Conservation (phyloP, 257 asterid genomes). For the Perilla frutescens region DNA sequence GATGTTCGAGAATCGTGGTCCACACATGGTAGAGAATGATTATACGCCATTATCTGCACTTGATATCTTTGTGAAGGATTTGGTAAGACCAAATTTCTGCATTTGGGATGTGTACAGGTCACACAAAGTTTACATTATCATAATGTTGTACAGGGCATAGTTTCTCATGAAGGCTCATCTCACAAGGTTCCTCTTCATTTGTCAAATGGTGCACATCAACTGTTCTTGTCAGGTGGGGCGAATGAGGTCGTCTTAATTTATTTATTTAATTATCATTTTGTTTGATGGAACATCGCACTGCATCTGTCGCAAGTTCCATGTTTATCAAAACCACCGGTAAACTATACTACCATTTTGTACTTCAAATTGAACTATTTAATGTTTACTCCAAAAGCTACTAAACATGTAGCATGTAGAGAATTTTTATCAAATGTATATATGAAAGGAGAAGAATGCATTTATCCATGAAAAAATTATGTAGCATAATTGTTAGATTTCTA, state of each 20-base stretch:
- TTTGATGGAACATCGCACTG: neutral
- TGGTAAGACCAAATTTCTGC: conserved; percentile 60
- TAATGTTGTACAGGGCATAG: conserved; percentile 79
- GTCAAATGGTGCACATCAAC: conserved; percentile 87
- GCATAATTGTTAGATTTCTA: neutral
- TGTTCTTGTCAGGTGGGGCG: conserved; percentile 79
- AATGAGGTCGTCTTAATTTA: conserved; percentile 20
- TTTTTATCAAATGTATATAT: neutral
- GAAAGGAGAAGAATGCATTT: too few species aligned
- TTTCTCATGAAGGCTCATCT: conserved; percentile 84
- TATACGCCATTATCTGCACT: conserved; percentile 97
- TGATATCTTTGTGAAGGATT: conserved; percentile 96
- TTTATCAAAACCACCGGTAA: neutral
- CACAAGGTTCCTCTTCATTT: conserved; percentile 83
- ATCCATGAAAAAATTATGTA: neutral
- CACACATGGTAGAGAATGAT: conserved; percentile 95
- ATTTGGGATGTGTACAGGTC: conserved; percentile 25
- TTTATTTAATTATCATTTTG: conserved; percentile 12
- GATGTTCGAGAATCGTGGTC: conserved; percentile 99
- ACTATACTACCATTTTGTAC: neutral
- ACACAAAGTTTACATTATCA: conserved; percentile 20
- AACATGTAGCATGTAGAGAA: neutral
- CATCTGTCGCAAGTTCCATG: neutral
- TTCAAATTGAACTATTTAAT: neutral
- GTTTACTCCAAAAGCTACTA: neutral